These are phyloP conservation scores for Picea glauca DNA, from an alignment of 75 land plant genomes.

Conservation along the genomic window DNA sequence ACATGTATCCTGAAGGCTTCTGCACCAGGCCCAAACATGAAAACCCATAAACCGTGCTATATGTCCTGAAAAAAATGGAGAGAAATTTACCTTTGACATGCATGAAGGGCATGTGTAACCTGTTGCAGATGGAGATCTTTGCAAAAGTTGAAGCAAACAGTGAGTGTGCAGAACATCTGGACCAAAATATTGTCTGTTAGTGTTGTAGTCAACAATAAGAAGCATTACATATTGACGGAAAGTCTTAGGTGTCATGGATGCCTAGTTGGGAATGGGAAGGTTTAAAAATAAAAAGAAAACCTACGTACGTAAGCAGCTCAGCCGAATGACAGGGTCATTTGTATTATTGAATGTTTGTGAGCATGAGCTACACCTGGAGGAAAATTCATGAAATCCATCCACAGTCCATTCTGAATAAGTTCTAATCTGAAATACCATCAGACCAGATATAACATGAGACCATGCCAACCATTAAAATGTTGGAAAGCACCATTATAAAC, in stretches of 20 bases:
- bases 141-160: constrained; percentile 27
- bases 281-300: neutral
- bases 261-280: neutral
- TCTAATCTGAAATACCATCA: constrained; percentile 17
- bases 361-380: constrained; percentile 30
- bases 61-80: neutral
- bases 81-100: constrained; percentile 16
- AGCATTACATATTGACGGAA: neutral
- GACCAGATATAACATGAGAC: neutral
- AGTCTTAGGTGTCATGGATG: neutral
- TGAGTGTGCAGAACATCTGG: constrained; percentile 26
- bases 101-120: constrained; percentile 33
- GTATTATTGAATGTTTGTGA: constrained; percentile 12
- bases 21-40: neutral
- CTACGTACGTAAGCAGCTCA: constrained; percentile 33
- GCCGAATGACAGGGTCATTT: constrained; percentile 22
- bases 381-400: constrained; percentile 37
- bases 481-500: neutral
- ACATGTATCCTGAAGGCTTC: neutral
- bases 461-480: neutral
- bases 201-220: neutral
- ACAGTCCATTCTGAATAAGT: constrained; percentile 40
- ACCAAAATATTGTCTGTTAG: neutral
- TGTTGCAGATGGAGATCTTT: constrained; percentile 28
- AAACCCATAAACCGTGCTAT: neutral